A percentile compares a stretch with the other conserved stretches of the same genome.
Conservation (phyloP, 2,329 filamentous ascomycete genomes). For the Chaetothyriales sp. region DNA sequence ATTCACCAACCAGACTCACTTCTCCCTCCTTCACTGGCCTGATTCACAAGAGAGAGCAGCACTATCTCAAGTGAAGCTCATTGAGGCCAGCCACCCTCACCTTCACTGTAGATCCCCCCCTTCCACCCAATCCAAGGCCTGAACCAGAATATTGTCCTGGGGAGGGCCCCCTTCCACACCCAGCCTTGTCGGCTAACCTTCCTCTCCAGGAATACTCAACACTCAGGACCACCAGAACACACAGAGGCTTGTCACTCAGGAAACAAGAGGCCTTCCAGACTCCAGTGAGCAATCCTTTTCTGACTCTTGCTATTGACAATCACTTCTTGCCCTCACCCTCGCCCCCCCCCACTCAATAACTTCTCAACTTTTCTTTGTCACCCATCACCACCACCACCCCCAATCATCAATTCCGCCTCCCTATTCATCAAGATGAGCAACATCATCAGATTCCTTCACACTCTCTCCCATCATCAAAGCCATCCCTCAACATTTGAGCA, state of each 20-base stretch:
- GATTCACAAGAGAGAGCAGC: too few species aligned
- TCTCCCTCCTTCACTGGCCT: background rate
- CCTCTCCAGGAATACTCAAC: background rate
- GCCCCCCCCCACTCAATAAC: background rate
- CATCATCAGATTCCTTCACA: background rate
- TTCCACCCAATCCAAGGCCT: background rate
- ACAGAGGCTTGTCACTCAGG: background rate
- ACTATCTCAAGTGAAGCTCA: background rate
- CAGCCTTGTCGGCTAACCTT: background rate
- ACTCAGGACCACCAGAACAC: background rate
- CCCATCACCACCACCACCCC: too few species aligned
- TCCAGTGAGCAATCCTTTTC: background rate
- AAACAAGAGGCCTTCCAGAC: background rate
- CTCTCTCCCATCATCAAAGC: background rate
- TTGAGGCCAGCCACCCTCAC: background rate
- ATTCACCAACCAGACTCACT: background rate
- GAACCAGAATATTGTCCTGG: background rate
- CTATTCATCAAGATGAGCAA: slow-evolving; percentile 1
- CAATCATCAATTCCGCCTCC: background rate
- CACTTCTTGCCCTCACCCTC: slow-evolving; percentile 1
- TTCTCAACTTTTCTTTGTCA: slow-evolving; percentile 1
- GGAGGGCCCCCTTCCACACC: background rate
- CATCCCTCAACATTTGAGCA: background rate
- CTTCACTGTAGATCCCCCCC: background rate
- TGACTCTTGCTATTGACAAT: background rate